A percentile compares a stretch with the other conserved stretches of the same genome.
Evolutionary conservation across 1,139 yeast genomes (phyloP).

Genomic region (Candida gigantensis): DNA sequence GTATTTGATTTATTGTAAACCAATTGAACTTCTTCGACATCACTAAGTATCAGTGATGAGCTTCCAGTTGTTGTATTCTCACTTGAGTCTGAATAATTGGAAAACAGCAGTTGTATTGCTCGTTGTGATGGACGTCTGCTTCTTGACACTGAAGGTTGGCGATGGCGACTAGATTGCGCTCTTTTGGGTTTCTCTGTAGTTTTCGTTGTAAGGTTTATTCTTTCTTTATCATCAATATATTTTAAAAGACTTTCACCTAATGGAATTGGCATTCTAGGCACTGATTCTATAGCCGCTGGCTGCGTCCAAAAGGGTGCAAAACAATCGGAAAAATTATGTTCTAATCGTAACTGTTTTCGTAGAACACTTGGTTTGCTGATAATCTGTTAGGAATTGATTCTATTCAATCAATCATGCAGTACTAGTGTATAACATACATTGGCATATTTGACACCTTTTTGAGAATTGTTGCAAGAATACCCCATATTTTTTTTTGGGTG

Average conservation of each 20-base stretch:
- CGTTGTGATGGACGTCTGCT: conserved; percentile 4
- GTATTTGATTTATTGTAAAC: conserved; percentile 19
- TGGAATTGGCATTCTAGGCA: background rate
- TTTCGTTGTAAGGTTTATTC: no score
- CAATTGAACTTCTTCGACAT: conserved; percentile 9
- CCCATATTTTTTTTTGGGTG: no score
- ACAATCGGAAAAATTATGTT: conserved; percentile 3
- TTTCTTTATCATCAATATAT: no score
- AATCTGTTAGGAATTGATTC: background rate
- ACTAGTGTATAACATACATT: background rate
- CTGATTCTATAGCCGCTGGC: background rate
- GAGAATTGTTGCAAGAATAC: no score
- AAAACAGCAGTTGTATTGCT: background rate
- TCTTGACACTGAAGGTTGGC: no score
- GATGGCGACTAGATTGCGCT: no score
- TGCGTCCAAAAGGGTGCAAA: conserved; percentile 2
- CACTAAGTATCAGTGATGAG: conserved; percentile 1
- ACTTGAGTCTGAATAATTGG: conserved; percentile 1
- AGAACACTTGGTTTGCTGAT: conserved; percentile 9
- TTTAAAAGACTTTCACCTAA: no score
- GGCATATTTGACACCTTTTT: no score
- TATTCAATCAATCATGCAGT: background rate
- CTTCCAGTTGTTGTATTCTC: conserved; percentile 1
- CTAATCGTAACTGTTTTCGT: conserved; percentile 8
- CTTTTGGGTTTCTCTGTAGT: no score